Conservation (phyloP, 176 grass and related monocot species). For the Otatea glauca region DNA sequence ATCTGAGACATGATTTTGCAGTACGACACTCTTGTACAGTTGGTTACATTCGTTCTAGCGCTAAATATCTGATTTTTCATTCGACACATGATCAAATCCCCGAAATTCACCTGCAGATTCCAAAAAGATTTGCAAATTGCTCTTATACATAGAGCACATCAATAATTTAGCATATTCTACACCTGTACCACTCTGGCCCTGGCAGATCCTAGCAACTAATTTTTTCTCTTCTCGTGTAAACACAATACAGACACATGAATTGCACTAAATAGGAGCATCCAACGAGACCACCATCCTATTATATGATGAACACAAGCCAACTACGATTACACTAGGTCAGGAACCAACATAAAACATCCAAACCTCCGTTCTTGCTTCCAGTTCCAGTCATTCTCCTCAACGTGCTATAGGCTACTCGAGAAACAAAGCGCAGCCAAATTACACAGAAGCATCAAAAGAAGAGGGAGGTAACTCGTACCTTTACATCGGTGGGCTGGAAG, state of each 20-base stretch:
- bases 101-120: no score
- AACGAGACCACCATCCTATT: background rate
- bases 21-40: no score
- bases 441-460: background rate
- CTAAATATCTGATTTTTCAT: background rate
- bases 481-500: conserved; percentile 74
- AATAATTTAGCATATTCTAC: no score
- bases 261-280: background rate
- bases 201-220: background rate
- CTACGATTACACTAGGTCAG: background rate
- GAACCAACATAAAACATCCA: background rate
- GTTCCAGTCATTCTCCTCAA: background rate
- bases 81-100: no score
- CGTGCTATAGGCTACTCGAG: background rate
- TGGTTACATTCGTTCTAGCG: background rate
- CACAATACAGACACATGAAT: background rate
- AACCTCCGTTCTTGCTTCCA: background rate
- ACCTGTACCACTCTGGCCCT: no score
- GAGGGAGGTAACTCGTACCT: conserved; percentile 50
- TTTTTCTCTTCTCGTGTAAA: background rate
- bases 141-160: background rate
- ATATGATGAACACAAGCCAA: background rate
- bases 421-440: conserved; percentile 24
- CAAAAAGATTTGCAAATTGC: background rate
- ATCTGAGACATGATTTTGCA: background rate